Evolutionary conservation across 768 basidiomycete genomes (phyloP).

Genomic region (Tremella mesenterica): DNA sequence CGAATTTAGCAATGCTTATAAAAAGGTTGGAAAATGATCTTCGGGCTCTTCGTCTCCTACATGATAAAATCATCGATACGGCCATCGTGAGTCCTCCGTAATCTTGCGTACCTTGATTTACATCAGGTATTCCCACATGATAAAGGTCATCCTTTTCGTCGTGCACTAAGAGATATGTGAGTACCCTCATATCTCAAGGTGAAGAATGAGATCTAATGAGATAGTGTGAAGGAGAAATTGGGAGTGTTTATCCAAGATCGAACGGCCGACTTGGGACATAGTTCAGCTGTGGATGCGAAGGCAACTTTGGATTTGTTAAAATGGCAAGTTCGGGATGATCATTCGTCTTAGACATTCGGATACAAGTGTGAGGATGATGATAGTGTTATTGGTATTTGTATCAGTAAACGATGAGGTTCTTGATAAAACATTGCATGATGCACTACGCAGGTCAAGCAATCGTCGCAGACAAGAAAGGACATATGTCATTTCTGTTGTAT

Average conservation of each 20-base stretch:
- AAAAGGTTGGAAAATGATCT: slow-evolving; percentile 82
- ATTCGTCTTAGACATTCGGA: background rate
- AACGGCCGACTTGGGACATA: slow-evolving; percentile 68
- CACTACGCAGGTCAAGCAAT: too few relatives aligned
- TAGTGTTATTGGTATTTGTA: too few relatives aligned
- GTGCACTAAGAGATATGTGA: slow-evolving; percentile 73
- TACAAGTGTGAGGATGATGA: too few relatives aligned
- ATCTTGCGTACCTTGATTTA: background rate
- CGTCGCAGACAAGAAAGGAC: too few relatives aligned
- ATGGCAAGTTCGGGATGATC: slow-evolving; percentile 63
- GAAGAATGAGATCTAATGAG: background rate
- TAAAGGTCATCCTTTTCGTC: slow-evolving; percentile 64
- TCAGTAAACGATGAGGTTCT: too few relatives aligned
- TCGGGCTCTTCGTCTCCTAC: slow-evolving; percentile 77
- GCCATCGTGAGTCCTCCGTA: slow-evolving; percentile 48
- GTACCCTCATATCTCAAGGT: slow-evolving; percentile 11
- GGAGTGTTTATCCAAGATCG: slow-evolving; percentile 73
- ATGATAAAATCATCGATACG: slow-evolving; percentile 76
- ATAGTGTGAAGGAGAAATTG: slow-evolving; percentile 72
- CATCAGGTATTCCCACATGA: slow-evolving; percentile 68
- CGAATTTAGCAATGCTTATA: background rate
- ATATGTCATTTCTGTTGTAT: too few relatives aligned
- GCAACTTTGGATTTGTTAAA: slow-evolving; percentile 81
- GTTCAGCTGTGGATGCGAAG: slow-evolving; percentile 78
- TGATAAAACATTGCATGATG: too few relatives aligned